Base-by-base conservation (phyloP, 805 yeast genomes). In the Teunomyces panamensis region DNA sequence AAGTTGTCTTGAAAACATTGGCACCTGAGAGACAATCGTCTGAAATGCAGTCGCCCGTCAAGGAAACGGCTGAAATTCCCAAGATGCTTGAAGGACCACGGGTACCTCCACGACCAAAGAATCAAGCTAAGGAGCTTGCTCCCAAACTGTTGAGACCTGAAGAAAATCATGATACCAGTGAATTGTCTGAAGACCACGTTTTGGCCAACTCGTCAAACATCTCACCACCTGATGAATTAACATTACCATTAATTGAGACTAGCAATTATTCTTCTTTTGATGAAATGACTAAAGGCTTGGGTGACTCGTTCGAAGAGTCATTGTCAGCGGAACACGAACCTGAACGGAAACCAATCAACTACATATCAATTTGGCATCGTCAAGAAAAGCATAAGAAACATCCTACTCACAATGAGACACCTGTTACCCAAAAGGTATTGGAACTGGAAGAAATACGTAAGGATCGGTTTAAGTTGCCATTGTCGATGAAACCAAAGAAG, bases 121-220 rank as follows among this genome's bases (percentile, higher is more conserved):
- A 14, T 11, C 34, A 32, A 13, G 9, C 34, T 13, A 32, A 9
- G 14, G 34, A 32, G 10, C 34, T 32, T 32, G 34, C 14, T 13
- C 14, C 34, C 7, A n/a, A 32, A 11, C 34, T 32, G 34, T 32
- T 32, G 34, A 32, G 34, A 32, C 34, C 34, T 32, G 34, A 27
- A 30, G 30, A 26, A 9, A 26, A 30, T 20, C 27, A 29, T 29
- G 30, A 30, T 14, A n/a, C 16, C 5, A 33, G 27, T 17, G 39
- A 26, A 17, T 39, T 39, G 30, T 20, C 11, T 9, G 45, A 37
- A 9, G 51, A 53, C 9, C 43, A 49, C 39, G 62, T 65, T 4
- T 62, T 74, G 34, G 78, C 77, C 2, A 74, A 74, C 55, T 74
- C 78, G 0, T 71, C 78, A 2, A 71, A 70, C 47, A 58, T 73